Percentiles rank a stretch among this genome's conserved stretches.
These are phyloP conservation scores for Penicillium sp. DNA, from an alignment of 2,329 filamentous ascomycete species.

Conservation along the genomic window DNA sequence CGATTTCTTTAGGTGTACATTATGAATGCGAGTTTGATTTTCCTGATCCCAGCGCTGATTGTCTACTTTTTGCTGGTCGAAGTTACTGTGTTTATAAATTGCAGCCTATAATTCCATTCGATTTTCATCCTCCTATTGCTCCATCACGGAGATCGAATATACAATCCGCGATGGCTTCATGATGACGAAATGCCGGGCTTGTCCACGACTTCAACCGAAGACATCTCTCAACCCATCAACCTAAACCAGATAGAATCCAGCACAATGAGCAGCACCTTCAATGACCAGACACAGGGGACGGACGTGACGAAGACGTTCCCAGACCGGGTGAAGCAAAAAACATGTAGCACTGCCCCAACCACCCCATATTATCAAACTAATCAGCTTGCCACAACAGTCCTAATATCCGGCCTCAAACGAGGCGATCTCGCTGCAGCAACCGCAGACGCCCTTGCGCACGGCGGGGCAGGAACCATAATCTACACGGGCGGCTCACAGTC, in stretches of 20 bases:
- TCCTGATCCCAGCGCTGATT: not conserved
- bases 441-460: slow-evolving; percentile 27
- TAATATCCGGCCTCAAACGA: slow-evolving; percentile 26
- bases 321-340: slow-evolving; percentile 29
- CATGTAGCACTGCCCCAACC: slow-evolving; percentile 17
- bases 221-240: not conserved
- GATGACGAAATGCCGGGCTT: slow-evolving; percentile 16
- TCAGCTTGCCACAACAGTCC: slow-evolving; percentile 11
- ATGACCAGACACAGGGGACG: slow-evolving; percentile 26
- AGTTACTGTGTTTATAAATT: not conserved
- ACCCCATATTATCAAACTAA: not conserved
- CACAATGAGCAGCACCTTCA: slow-evolving; percentile 22
- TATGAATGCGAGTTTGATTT: slow-evolving; percentile 1
- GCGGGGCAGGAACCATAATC: slow-evolving; percentile 27
- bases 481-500: slow-evolving; percentile 26
- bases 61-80: not conserved
- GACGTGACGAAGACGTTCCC: slow-evolving; percentile 31
- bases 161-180: slow-evolving; percentile 9
- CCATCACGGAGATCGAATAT: not conserved
- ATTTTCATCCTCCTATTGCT: not conserved
- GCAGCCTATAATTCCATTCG: not conserved
- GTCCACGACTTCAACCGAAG: not conserved
- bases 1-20: slow-evolving; percentile 8
- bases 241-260: not conserved
- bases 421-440: slow-evolving; percentile 26